Evolutionary conservation across 169 alveolate genomes (phyloP).

Genomic region (Nephromyces sp.): DNA sequence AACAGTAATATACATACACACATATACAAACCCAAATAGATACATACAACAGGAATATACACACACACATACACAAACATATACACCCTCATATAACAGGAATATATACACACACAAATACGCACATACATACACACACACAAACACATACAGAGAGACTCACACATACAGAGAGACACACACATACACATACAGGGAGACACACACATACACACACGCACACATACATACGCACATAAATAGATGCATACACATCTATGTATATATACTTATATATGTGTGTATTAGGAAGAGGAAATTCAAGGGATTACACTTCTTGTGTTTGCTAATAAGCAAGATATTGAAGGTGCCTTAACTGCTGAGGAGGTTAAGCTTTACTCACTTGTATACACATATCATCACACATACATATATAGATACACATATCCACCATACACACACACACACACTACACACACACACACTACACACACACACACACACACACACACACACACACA

Average conservation of each 20-base stretch:
- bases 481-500: too few relatives aligned
- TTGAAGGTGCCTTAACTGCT: not conserved
- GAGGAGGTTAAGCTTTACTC: not conserved
- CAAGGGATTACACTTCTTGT: not conserved
- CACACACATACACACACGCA: constrained; percentile 2
- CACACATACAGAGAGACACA: not conserved
- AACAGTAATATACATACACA: too few relatives aligned
- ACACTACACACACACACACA: too few relatives aligned
- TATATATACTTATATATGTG: not conserved
- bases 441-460: too few relatives aligned
- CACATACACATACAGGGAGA: not conserved
- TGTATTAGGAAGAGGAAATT: not conserved
- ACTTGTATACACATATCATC: not conserved
- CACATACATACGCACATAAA: not conserved
- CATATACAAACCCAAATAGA: not conserved
- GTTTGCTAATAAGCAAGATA: not conserved
- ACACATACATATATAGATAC: not conserved
- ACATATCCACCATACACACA: not conserved
- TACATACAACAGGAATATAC: not conserved
- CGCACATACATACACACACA: constrained; percentile 62
- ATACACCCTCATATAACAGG: constrained; percentile 39
- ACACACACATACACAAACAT: too few relatives aligned
- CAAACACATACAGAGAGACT: not conserved
- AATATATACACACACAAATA: constrained; percentile 66
- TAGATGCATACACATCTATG: constrained; percentile 11